Conservation (phyloP, 1,139 yeast genomes). For the Groenewaldozyma auringiensis region DNA sequence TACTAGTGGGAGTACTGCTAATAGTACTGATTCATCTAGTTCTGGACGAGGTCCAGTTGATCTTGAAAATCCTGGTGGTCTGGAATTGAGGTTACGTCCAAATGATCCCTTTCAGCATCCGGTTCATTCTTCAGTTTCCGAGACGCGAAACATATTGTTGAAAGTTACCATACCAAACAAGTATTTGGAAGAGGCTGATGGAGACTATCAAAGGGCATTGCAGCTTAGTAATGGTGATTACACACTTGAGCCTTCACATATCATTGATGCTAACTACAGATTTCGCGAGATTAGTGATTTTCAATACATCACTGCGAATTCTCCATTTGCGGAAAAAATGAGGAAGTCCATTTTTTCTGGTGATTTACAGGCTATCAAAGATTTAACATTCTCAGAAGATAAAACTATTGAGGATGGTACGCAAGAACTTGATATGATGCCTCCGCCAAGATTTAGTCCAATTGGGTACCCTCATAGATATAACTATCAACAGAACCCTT, state of each 20-base stretch:
- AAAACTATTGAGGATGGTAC: slow-evolving; percentile 22
- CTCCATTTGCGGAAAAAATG: slow-evolving; percentile 41
- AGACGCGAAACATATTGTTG: slow-evolving; percentile 58
- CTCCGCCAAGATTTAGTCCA: slow-evolving; percentile 80
- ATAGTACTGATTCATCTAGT: background rate
- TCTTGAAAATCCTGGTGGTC: slow-evolving; percentile 25
- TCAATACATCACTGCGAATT: slow-evolving; percentile 60
- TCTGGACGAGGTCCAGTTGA: background rate
- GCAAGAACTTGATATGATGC: slow-evolving; percentile 60
- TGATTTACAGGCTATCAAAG: slow-evolving; percentile 34
- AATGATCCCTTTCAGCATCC: slow-evolving; percentile 80
- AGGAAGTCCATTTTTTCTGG: slow-evolving; percentile 37
- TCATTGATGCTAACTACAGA: slow-evolving; percentile 62
- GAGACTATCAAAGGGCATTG: slow-evolving; percentile 49
- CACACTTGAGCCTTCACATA: slow-evolving; percentile 53
- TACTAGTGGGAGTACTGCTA: background rate
- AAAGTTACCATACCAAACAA: slow-evolving; percentile 64
- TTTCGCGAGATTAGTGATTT: slow-evolving; percentile 87
- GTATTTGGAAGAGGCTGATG: slow-evolving; percentile 40
- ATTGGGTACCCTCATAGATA: slow-evolving; percentile 71
- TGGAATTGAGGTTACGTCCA: slow-evolving; percentile 58
- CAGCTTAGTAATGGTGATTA: slow-evolving; percentile 26
- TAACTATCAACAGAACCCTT: slow-evolving; percentile 52
- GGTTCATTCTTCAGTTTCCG: slow-evolving; percentile 39
- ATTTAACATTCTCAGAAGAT: slow-evolving; percentile 25